These are phyloP conservation scores for Pseudotsuga menziesii DNA, from an alignment of 75 land plant genomes.

Conservation along the genomic window DNA sequence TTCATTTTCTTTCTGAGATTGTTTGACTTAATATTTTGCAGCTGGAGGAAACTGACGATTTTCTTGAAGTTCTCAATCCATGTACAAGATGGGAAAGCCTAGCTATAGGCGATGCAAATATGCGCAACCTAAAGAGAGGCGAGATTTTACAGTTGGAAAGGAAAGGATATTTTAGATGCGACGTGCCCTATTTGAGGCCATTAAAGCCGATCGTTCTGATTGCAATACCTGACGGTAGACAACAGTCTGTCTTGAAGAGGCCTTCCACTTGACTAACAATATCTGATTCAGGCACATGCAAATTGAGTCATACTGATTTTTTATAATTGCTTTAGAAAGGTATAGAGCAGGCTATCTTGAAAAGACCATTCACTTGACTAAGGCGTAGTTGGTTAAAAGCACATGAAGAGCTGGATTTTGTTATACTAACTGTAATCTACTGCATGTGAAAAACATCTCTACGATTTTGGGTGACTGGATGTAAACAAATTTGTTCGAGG, in stretches of 20 bases:
- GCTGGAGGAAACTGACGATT: constrained; percentile 82
- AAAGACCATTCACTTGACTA: too few species aligned
- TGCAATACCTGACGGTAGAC: constrained; percentile 89
- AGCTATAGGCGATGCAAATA: constrained; percentile 87
- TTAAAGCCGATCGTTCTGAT: constrained; percentile 76
- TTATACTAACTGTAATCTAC: too few species aligned
- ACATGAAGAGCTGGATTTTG: too few species aligned
- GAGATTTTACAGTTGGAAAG: constrained; percentile 91
- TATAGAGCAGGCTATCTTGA: too few species aligned
- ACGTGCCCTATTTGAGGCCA: constrained; percentile 64
- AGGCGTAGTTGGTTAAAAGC: too few species aligned
- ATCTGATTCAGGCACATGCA: too few species aligned
- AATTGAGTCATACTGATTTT: too few species aligned
- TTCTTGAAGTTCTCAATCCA: constrained; percentile 68
- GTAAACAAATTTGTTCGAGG: too few species aligned
- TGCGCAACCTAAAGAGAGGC: constrained; percentile 83
- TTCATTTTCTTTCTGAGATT: not conserved
- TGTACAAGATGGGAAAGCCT: constrained; percentile 56
- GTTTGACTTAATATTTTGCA: constrained; percentile 14
- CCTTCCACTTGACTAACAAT: too few species aligned
- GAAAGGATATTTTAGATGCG: constrained; percentile 93
- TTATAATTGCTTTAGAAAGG: too few species aligned
- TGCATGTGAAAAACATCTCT: too few species aligned
- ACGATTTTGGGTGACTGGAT: too few species aligned
- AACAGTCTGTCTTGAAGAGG: constrained; percentile 29